Conservation (phyloP, 495 filamentous ascomycete species). For the Stereocaulon alpinum region DNA sequence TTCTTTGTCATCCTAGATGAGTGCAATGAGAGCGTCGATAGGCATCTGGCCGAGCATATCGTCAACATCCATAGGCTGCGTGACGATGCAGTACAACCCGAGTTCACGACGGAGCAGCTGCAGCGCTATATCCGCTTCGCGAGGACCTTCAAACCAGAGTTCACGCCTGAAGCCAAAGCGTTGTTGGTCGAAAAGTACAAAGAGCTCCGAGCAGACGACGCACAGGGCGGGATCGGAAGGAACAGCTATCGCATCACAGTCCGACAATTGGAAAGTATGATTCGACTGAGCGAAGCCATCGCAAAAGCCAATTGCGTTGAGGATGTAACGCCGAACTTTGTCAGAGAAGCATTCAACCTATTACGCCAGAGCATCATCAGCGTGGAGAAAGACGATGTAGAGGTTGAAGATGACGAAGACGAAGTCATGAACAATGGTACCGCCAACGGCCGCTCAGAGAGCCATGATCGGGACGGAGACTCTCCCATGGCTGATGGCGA, state of each 20-base stretch:
- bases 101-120: constrained; percentile 92
- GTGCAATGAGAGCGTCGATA: constrained; percentile 84
- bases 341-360: constrained; percentile 82
- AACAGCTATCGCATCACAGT: constrained; percentile 97
- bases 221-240: constrained; percentile 83
- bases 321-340: constrained; percentile 74
- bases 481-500: constrained; percentile 54
- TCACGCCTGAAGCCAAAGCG: constrained; percentile 75
- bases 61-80: constrained; percentile 87
- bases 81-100: constrained; percentile 80
- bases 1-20: constrained; percentile 99
- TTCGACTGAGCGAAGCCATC: constrained; percentile 88
- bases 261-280: constrained; percentile 88
- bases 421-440: constrained; percentile 24
- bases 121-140: constrained; percentile 98
- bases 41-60: constrained; percentile 86
- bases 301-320: constrained; percentile 95
- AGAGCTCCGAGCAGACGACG: constrained; percentile 85
- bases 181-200: constrained; percentile 91
- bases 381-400: constrained; percentile 95
- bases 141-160: constrained; percentile 85
- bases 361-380: constrained; percentile 90
- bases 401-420: constrained; percentile 77
- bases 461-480: constrained; percentile 54
- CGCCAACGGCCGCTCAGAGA: constrained; percentile 25